phyloP scores from a whole-genome alignment of 2,329 filamentous ascomycete species.

The Fusarium camptoceras region DNA sequence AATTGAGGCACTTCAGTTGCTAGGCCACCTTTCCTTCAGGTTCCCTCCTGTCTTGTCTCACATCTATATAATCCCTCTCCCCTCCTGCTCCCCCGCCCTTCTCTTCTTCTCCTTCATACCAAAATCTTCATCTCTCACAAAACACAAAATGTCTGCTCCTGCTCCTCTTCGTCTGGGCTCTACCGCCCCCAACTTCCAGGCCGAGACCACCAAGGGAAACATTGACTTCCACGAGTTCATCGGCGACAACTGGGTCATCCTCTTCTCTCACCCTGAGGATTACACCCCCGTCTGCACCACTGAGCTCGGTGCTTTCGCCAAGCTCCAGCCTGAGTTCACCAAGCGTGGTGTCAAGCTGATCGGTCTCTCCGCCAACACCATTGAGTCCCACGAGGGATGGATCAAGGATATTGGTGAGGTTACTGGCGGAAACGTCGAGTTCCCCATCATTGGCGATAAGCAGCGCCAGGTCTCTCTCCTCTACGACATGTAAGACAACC shows the following conservation, averaged over 20 bases:
- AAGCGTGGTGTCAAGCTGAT: conserved; percentile 92
- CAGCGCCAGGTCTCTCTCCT: conserved; percentile 78
- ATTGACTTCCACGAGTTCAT: conserved; percentile 89
- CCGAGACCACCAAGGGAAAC: conserved; percentile 80
- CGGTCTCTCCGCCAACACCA: conserved; percentile 87
- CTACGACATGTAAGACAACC: conserved; percentile 76
- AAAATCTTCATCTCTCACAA: neutral
- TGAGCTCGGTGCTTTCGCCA: conserved; percentile 92
- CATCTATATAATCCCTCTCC: conserved; percentile 35
- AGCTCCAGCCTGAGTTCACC: conserved; percentile 87
- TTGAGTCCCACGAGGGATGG: conserved; percentile 87
- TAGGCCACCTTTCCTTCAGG: neutral
- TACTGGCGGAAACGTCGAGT: conserved; percentile 74
- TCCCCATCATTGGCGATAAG: conserved; percentile 87
- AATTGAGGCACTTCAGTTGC: neutral
- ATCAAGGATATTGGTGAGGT: conserved; percentile 90
- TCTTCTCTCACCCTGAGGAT: conserved; percentile 89
- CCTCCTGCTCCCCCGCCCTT: neutral
- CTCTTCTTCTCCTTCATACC: neutral
- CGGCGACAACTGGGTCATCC: conserved; percentile 80
- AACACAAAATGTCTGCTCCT: conserved; percentile 48
- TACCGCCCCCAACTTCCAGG: conserved; percentile 83
- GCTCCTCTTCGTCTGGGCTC: conserved; percentile 70
- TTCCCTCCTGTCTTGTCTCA: neutral
- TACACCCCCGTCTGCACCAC: conserved; percentile 97